phyloP scores from a whole-genome alignment of 345 rosid species.

The Eucalyptus polyanthemos region DNA sequence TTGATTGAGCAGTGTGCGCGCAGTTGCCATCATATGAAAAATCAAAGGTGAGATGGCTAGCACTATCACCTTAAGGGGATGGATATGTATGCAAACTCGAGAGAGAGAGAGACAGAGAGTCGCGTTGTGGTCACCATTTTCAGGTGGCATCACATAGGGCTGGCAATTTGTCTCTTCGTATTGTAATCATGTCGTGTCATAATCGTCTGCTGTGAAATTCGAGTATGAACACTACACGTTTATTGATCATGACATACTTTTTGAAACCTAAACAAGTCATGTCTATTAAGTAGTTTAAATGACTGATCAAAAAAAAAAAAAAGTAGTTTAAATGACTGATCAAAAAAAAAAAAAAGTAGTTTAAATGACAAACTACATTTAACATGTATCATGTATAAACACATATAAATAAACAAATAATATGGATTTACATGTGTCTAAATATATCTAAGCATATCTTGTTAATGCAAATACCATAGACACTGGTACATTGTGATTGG shows the following conservation, averaged over 20 bases:
- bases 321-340: not conserved
- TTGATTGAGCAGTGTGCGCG: not conserved
- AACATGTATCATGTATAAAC: not conserved
- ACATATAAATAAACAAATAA: not conserved
- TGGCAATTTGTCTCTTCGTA: not conserved
- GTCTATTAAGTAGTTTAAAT: not conserved
- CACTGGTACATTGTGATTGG: no score
- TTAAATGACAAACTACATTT: not conserved
- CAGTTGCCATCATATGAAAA: not conserved
- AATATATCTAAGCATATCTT: not conserved
- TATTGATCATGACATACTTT: not conserved
- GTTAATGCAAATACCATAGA: no score
- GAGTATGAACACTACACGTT: no score
- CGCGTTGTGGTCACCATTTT: not conserved
- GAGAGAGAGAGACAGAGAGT: no score
- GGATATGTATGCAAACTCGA: no score
- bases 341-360: not conserved
- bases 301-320: not conserved
- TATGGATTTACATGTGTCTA: not conserved
- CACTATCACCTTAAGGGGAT: no score
- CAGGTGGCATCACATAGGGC: not conserved
- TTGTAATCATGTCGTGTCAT: not conserved
- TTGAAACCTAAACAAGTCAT: not conserved
- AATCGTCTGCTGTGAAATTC: not conserved
- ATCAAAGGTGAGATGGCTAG: not conserved